Conservation (phyloP, 495 filamentous ascomycete genomes). For the Glutinoglossum americanum region DNA sequence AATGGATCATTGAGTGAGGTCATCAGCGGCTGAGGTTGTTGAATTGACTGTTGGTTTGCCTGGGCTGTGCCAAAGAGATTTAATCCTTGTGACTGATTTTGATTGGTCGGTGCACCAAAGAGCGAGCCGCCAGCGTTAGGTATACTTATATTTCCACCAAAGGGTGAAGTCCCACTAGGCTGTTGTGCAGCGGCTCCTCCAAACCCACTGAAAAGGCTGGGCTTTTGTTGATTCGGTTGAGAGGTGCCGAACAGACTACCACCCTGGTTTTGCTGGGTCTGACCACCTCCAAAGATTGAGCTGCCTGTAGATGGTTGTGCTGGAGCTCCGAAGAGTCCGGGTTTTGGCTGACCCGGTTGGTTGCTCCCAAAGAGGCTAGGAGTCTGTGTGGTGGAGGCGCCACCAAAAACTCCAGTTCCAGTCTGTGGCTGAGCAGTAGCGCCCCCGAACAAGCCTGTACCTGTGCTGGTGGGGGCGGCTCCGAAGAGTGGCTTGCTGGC, state of each 20-base stretch:
- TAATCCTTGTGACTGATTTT: constrained; percentile 19
- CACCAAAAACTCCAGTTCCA: constrained; percentile 28
- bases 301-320: background rate
- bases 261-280: constrained; percentile 8
- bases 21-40: constrained; percentile 46
- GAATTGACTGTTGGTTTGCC: constrained; percentile 26
- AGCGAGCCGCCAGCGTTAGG: constrained; percentile 14
- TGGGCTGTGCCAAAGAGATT: constrained; percentile 17
- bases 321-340: constrained; percentile 21
- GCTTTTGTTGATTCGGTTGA: background rate
- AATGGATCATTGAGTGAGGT: constrained; percentile 54
- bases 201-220: constrained; percentile 1
- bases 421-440: constrained; percentile 10
- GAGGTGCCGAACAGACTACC: constrained; percentile 10
- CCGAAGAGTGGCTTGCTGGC: constrained; percentile 14
- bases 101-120: constrained; percentile 15
- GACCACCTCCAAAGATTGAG: constrained; percentile 10
- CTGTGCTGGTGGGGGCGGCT: constrained; percentile 16
- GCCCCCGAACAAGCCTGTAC: constrained; percentile 27
- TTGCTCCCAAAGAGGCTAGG: constrained; percentile 22
- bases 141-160: background rate
- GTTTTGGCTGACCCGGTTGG: constrained; percentile 18
- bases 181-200: background rate
- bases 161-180: background rate
- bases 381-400: constrained; percentile 9